Evolutionary conservation across 169 alveolate species (phyloP).

Genomic region (Plasmodium fragile): DNA sequence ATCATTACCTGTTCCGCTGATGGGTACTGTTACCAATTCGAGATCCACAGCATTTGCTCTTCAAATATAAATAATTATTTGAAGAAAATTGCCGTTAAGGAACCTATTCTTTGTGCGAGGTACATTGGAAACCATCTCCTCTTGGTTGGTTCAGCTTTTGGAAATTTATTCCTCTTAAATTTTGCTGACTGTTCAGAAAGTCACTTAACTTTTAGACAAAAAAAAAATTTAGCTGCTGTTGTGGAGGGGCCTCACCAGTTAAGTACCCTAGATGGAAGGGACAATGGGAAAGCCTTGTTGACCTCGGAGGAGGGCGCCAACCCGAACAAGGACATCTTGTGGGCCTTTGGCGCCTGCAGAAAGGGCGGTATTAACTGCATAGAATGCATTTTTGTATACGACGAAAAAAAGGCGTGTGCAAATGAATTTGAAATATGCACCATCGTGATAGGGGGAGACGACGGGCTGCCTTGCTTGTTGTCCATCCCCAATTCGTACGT

Average conservation of each 20-base stretch:
- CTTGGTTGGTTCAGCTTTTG: slow-evolving; percentile 75
- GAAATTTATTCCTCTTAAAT: slow-evolving; percentile 73
- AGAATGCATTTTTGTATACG: slow-evolving; percentile 66
- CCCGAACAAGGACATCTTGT: slow-evolving; percentile 29
- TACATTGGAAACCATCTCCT: slow-evolving; percentile 67
- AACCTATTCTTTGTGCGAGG: slow-evolving; percentile 72
- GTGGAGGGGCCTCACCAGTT: background rate
- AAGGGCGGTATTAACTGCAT: slow-evolving; percentile 76
- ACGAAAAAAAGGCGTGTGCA: slow-evolving; percentile 26
- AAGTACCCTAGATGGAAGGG: background rate
- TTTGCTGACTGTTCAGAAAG: slow-evolving; percentile 73
- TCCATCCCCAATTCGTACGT: slow-evolving; percentile 44
- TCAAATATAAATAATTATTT: slow-evolving; percentile 65
- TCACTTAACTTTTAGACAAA: slow-evolving; percentile 9
- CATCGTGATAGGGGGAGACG: slow-evolving; percentile 73
- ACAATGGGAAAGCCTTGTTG: background rate
- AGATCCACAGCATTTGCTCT: slow-evolving; percentile 53
- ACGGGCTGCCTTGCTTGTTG: slow-evolving; percentile 62
- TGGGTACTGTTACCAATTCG: slow-evolving; percentile 76
- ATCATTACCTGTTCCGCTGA: slow-evolving; percentile 77
- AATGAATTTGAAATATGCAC: slow-evolving; percentile 57
- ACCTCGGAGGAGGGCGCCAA: background rate
- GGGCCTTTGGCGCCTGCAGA: slow-evolving; percentile 75
- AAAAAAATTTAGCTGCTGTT: slow-evolving; percentile 6
- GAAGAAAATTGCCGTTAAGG: slow-evolving; percentile 61